Evolutionary conservation across 306 rosid genomes (phyloP), one percentile per base, ranked within the genome.

Genomic region (Dalbergia cultrata): DNA sequence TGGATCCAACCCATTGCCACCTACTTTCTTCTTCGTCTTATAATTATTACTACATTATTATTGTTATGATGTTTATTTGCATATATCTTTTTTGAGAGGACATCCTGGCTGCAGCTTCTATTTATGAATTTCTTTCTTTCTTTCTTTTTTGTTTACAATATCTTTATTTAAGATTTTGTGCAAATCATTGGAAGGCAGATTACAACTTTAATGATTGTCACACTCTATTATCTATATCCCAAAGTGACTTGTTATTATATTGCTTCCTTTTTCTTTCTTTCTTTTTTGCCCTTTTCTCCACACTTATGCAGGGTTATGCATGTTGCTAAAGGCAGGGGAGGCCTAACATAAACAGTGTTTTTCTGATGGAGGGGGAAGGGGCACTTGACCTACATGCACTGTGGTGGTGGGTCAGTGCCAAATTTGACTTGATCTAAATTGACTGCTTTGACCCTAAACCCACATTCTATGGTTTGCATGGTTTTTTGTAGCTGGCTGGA

Each of bases 1-100:
- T 61, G 43, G 35, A 50, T 50, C 86, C 77, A 79, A 70, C 66
- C 82, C 82, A 75, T 13, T 75, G 74, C 67, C 82, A 79, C 80
- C 86, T 57, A 47, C 67, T 63, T 8, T 0, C 13, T 67, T 53
- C 66, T 41, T 13, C 41, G 12, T 47, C 9, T 47, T 47, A 47
- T 47, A 37, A 17, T 31, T 34, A 0, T 67, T 12, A 5, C 45
- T 8, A 17, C 41, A 37, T 37, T 37, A 26, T 26, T 26, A 26
- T 22, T 8, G 21, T 58, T 58, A 58, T 58, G 17, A 17, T 33
- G 16, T 10, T 47, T 47, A 66, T 66, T 62, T 34, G 11, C 57
- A 2, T 22, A 6, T 3, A 4, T 70, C 12, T 43, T 52, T 62
- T 56, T 47, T 58, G 18, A 45, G 18, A 45, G 33, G 59, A 65